These are phyloP conservation scores for Nigrospora oryzae DNA, from an alignment of 2,329 filamentous ascomycete species.

Conservation along the genomic window DNA sequence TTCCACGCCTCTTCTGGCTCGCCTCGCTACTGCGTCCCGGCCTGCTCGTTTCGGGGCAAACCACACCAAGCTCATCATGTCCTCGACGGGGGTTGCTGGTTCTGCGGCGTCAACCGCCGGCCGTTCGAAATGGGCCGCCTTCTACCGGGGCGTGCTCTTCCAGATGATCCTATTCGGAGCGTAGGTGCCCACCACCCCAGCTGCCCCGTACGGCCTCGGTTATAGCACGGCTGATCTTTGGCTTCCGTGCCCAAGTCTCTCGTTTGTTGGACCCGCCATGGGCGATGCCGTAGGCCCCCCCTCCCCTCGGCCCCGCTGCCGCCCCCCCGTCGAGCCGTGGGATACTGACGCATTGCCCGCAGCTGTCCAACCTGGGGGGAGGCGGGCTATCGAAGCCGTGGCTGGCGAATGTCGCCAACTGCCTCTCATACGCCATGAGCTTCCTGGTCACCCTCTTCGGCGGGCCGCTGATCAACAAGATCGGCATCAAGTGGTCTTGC, in stretches of 20 bases:
- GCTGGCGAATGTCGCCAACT: slow-evolving; percentile 1
- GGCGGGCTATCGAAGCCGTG: background rate
- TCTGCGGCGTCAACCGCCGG: background rate
- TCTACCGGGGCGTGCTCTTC: background rate
- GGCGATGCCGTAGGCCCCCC: background rate
- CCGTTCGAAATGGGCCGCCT: background rate
- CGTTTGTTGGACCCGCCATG: slow-evolving; percentile 1
- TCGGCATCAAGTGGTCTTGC: slow-evolving; percentile 27
- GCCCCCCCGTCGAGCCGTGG: background rate
- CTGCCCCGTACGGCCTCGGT: background rate
- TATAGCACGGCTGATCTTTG: background rate
- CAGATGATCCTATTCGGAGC: slow-evolving; percentile 1
- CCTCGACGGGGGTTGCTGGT: background rate
- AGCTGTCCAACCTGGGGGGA: slow-evolving; percentile 1
- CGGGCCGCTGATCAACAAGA: slow-evolving; percentile 27
- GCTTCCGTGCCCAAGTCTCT: background rate
- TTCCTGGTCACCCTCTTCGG: slow-evolving; percentile 12
- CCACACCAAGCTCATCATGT: background rate
- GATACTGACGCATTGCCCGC: background rate
- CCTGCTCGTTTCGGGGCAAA: too few relatives aligned
- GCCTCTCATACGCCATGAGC: background rate
- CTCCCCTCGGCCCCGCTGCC: background rate
- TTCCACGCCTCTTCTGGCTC: too few relatives aligned
- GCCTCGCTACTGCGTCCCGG: too few relatives aligned
- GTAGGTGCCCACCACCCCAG: background rate